Base-by-base conservation (phyloP, 805 yeast genomes). In the Candida suzukii region DNA sequence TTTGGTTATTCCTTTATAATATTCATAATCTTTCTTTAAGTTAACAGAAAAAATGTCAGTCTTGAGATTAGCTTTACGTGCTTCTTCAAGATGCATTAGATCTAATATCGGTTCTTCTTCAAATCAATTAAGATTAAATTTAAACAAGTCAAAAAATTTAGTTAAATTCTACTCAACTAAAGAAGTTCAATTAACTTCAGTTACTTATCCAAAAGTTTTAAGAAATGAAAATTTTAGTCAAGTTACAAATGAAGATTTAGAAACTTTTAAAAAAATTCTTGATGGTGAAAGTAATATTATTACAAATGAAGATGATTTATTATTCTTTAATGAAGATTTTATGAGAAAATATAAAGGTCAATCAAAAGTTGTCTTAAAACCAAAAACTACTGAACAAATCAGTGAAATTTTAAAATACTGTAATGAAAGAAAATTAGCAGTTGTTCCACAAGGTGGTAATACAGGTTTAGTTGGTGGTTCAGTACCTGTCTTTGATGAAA, bases 361-460 rank as follows among this genome's bases (percentile, higher is more conserved):
- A 56, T 80, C 96, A 0, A 68, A 74, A 52, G 58, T 91, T 24
- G 88, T 88, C 1, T 68, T 90, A 49, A 86, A 83, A 60, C 98
- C 98, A 29, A 83, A 80, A 53, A 74, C 84, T 13, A 77, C 87
- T 2, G 78, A 82, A 46, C 90, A 90, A 60, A 81, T 91, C 16
- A 71, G 90, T 2, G 56, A 77, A 51, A 86, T 91, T 46, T 57
- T 91, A 56, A 78, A 77, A 58, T 83, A 88, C 63, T 87, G 96
- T 68, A 83, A 84, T 56, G 85, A 80, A 25, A 63, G 78, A 38
- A 76, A 73, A 45, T 63, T 90, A 24, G 96, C 97, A 0, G 78
- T 90, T 37, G 95, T 88, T 10, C 97, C 98, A 14, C 97, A 91
- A 65, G 96, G 97, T 57, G 98, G 98, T 51, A 90, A 91, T 64